Base-by-base conservation (phyloP, 768 basidiomycete genomes). In the Tricholoma sp. region DNA sequence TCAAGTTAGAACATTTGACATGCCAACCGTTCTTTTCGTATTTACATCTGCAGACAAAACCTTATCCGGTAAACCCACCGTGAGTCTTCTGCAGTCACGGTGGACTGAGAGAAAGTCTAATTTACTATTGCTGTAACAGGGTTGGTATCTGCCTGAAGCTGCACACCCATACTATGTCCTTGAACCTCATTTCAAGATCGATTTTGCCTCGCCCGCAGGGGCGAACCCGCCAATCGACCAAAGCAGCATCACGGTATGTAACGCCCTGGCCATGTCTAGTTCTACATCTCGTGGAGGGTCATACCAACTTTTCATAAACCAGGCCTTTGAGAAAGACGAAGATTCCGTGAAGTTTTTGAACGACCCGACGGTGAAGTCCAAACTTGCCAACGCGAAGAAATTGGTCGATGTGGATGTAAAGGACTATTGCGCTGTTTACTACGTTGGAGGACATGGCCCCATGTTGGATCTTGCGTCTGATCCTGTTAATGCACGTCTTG, bases 391-490 rank as follows among this genome's bases (percentile, higher is more conserved):
- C 32, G 80, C 88, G 3, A 83, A 85, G 72, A 82, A 77, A 69
- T 73, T 92, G 47, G 70, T 76, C 0, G 82, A 85, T 0, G 79
- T 92, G 61, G 76, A 79, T 49, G 71, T 70, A 4, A 68, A 76
- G 29, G 83, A 88, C 62, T 92, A 89, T 66, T 83, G 79, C 53
- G 90, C 84, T 12, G 73, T 93, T 55, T 91, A 88, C 71, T 89
- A 89, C 65, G 79, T 88, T 55, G 91, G 90, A 41, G 89, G 91
- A 31, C 88, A 90, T 64, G 88, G 88, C 0, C 88, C 90, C 11
- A 81, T 86, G 35, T 74, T 92, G 46, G 90, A 92, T 69, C 78
- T 92, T 37, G 71, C 89, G 1, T 62, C 61, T 10, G 83, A 91
- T 68, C 67, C 76, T 2, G 68, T 72, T 43, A 86, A 87, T 67